These are phyloP conservation scores for Amauroascus niger DNA, from an alignment of 2,329 filamentous ascomycete genomes.

Conservation along the genomic window DNA sequence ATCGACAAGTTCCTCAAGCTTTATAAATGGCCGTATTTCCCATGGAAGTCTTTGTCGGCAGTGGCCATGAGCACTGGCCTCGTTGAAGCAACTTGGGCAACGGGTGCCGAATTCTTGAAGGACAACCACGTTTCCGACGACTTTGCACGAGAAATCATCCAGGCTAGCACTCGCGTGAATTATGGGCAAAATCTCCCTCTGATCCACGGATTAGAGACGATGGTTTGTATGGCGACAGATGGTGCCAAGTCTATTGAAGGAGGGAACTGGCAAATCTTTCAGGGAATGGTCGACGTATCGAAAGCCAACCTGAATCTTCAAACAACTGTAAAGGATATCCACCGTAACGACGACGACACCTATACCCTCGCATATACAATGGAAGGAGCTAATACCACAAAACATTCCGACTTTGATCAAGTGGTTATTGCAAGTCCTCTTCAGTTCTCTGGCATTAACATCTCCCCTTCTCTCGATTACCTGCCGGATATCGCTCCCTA, in stretches of 20 bases:
- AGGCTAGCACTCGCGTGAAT: conserved; percentile 85
- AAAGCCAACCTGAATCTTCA: conserved; percentile 54
- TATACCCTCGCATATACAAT: conserved; percentile 38
- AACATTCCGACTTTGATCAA: conserved; percentile 53
- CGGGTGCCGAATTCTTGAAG: conserved; percentile 63
- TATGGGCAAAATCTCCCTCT: conserved; percentile 81
- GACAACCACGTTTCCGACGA: conserved; percentile 55
- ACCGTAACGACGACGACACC: conserved; percentile 30
- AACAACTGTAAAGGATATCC: conserved; percentile 56
- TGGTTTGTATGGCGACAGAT: conserved; percentile 85
- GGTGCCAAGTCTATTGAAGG: conserved; percentile 69
- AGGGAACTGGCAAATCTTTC: conserved; percentile 92
- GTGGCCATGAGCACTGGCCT: conserved; percentile 60
- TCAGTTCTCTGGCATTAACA: conserved; percentile 63
- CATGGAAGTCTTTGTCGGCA: conserved; percentile 66
- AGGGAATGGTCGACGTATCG: conserved; percentile 62
- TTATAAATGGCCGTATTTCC: conserved; percentile 74
- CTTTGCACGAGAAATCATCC: conserved; percentile 74
- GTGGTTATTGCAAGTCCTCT: conserved; percentile 75
- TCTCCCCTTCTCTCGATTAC: conserved; percentile 37
- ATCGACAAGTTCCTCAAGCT: conserved; percentile 66
- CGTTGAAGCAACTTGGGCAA: conserved; percentile 54
- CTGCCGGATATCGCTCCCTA: conserved; percentile 74
- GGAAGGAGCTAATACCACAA: conserved; percentile 16
- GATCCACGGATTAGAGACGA: conserved; percentile 81